Percentiles rank a stretch among this genome's conserved stretches.
Evolutionary conservation across 108 stramenopile genomes (phyloP).

Genomic region (Cyclotella cryptica): DNA sequence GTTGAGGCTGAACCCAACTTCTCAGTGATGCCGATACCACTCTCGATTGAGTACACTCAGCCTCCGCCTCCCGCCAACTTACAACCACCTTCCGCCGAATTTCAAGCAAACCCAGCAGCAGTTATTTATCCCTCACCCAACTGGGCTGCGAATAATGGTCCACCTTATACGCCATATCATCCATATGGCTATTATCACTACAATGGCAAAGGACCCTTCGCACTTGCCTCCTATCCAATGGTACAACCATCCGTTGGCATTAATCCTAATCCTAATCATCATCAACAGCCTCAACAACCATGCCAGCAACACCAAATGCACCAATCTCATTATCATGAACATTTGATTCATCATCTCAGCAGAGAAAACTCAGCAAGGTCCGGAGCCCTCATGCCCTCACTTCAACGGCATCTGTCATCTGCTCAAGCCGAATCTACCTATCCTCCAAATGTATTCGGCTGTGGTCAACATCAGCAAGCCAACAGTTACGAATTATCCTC

Average conservation of each 20-base stretch:
- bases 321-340: too few relatives aligned
- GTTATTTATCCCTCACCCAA: background rate
- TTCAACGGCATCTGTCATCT: too few relatives aligned
- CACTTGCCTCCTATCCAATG: background rate
- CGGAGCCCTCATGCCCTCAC: too few relatives aligned
- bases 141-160: background rate
- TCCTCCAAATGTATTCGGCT: too few relatives aligned
- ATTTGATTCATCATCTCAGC: background rate
- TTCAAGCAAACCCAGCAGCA: background rate
- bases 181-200: background rate
- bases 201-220: background rate
- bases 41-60: background rate
- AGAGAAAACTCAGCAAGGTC: background rate
- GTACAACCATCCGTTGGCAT: background rate
- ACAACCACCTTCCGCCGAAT: background rate
- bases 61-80: background rate
- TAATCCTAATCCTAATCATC: background rate
- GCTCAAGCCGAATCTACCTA: too few relatives aligned
- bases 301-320: background rate
- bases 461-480: too few relatives aligned
- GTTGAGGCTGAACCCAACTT: conserved; percentile 44
- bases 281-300: background rate
- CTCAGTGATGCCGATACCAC: conserved; percentile 33
- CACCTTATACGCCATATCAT: background rate
- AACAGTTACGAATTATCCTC: background rate